phyloP scores from a whole-genome alignment of 768 basidiomycete genomes.

The Boletus eberwhitei region DNA sequence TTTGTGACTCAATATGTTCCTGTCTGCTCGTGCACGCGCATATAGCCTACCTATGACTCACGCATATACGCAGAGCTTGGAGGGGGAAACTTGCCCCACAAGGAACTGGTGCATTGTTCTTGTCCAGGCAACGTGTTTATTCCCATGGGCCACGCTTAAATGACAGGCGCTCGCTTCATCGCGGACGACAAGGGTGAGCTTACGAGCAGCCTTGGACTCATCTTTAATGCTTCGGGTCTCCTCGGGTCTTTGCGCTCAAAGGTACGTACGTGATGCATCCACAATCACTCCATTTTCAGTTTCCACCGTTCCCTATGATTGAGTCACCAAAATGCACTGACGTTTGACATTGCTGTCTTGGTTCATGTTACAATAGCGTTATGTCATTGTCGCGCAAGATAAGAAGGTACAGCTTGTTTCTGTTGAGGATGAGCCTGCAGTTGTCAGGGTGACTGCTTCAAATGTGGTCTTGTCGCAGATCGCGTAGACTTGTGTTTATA shows the following conservation, averaged over 20 bases:
- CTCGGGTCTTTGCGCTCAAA: slow-evolving; percentile 70
- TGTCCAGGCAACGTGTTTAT: slow-evolving; percentile 2
- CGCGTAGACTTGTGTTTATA: not conserved
- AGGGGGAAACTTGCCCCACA: slow-evolving; percentile 56
- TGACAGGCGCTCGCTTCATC: slow-evolving; percentile 54
- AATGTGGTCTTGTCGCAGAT: slow-evolving; percentile 41
- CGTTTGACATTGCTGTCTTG: not conserved
- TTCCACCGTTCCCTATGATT: not conserved
- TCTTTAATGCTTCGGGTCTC: slow-evolving; percentile 57
- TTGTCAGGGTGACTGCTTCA: slow-evolving; percentile 53
- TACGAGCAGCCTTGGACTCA: slow-evolving; percentile 49
- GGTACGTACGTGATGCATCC: slow-evolving; percentile 31
- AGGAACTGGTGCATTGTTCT: slow-evolving; percentile 45
- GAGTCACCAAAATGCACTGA: not conserved
- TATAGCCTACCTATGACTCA: slow-evolving; percentile 2
- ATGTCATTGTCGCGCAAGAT: slow-evolving; percentile 55
- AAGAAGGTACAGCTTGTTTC: slow-evolving; percentile 52
- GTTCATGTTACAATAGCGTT: slow-evolving; percentile 37
- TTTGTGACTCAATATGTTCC: slow-evolving; percentile 55
- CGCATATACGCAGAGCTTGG: slow-evolving; percentile 51
- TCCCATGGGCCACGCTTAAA: not conserved
- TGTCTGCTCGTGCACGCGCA: not conserved
- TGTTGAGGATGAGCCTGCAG: slow-evolving; percentile 47
- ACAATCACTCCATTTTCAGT: not conserved
- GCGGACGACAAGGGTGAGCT: slow-evolving; percentile 67